Base-by-base conservation (phyloP, 768 basidiomycete genomes). In the Tulasnella sp. region DNA sequence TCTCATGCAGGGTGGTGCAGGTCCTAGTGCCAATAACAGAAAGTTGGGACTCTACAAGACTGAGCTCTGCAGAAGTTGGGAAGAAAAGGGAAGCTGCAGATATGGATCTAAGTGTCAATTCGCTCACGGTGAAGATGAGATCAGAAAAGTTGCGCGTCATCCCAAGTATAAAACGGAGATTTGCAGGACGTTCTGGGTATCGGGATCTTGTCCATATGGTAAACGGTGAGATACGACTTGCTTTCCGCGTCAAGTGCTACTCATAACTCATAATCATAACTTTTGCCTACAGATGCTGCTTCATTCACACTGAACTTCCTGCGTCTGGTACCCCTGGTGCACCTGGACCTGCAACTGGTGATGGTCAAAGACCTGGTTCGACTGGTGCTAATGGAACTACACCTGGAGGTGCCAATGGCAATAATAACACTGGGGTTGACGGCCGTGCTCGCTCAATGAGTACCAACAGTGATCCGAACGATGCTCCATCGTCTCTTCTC, bases 101-200 rank as follows among this genome's bases (percentile, higher is more conserved):
- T 92, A 92, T 58, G 85, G 83, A 4, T 65, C 77, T 44, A 91
- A 91, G 66, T 92, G 89, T 62, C 89, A 92, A 64, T 92, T 92
- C 62, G 89, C 89, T 22, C 89, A 92, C 61, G 90, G 89, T 44
- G 83, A 88, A 62, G 84, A 88, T 0, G 89, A 92, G 65, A 71
- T 91, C 28, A 77, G 87, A 34, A 78, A 74, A 50, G 85, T 90
- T n/a, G 65, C 80, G 57, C 75, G 88, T 57, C 88, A 92, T 64
- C 89, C 89, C 39, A 92, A 91, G 86, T 91, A 91, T 67, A 92
- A 92, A 67, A 91, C 89, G 8, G 88, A 92, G 66, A 88, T 91
- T 57, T 92, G 88, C 64, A 78, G 87, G 81, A 91, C 88, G 6
- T 91, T 91, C 71, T 91, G 88, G 85, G 82, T 90, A 10, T 89